These are phyloP conservation scores for Malassezia psittaci DNA, from an alignment of 1,284 basidiomycete genomes.

Conservation along the genomic window DNA sequence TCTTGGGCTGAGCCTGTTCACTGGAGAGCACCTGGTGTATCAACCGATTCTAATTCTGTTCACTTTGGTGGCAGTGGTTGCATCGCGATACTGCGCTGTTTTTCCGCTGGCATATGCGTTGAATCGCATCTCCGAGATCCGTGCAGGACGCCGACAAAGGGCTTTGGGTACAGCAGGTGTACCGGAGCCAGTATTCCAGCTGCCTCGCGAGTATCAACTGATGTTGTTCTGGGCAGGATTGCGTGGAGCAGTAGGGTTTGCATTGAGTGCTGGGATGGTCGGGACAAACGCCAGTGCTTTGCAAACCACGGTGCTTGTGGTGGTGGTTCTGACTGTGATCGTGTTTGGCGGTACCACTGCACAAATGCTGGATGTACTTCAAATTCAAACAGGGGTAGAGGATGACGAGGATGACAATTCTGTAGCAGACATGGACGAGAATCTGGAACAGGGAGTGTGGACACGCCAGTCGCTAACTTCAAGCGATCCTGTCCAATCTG, in stretches of 20 bases:
- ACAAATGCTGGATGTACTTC: slow-evolving; percentile 92
- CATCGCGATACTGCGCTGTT: slow-evolving; percentile 88
- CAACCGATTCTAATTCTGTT: slow-evolving; percentile 79
- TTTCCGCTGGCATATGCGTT: slow-evolving; percentile 93
- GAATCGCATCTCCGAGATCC: slow-evolving; percentile 74
- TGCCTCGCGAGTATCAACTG: slow-evolving; percentile 44
- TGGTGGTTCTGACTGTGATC: slow-evolving; percentile 88
- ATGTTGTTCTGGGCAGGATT: slow-evolving; percentile 95
- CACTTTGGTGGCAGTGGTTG: slow-evolving; percentile 65
- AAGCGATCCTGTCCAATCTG: not conserved
- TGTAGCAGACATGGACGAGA: slow-evolving; percentile 25
- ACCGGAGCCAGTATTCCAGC: slow-evolving; percentile 4
- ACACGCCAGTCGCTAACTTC: not conserved
- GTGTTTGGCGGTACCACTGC: slow-evolving; percentile 93
- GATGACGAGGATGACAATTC: slow-evolving; percentile 71
- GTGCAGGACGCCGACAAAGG: slow-evolving; percentile 56
- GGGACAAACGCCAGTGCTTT: slow-evolving; percentile 82
- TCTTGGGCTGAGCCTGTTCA: slow-evolving; percentile 90
- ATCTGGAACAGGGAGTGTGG: slow-evolving; percentile 54
- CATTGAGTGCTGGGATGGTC: slow-evolving; percentile 85
- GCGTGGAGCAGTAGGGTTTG: slow-evolving; percentile 90
- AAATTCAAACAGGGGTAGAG: slow-evolving; percentile 78
- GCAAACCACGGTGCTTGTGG: slow-evolving; percentile 84
- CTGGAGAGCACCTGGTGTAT: slow-evolving; percentile 73
- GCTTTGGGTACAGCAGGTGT: slow-evolving; percentile 20